These are phyloP conservation scores for Macrotyloma uniflorum DNA, from an alignment of 306 rosid species.

Conservation along the genomic window DNA sequence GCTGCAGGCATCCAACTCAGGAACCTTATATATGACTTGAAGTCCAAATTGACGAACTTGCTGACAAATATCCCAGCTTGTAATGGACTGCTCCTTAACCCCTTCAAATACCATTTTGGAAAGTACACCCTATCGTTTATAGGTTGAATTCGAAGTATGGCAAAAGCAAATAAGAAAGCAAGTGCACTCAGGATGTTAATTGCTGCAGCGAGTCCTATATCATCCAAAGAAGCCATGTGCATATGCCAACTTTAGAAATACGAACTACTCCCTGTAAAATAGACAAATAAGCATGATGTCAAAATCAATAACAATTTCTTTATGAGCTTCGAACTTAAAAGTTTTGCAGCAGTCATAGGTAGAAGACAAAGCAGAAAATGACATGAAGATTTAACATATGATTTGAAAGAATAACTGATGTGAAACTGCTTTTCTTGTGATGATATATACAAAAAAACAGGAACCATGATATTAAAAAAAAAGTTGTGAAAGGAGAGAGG, in stretches of 20 bases:
- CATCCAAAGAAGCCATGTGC: constrained; percentile 76
- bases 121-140: constrained; percentile 94
- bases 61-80: constrained; percentile 63
- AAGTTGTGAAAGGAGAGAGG: neutral
- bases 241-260: constrained; percentile 5
- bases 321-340: constrained; percentile 18
- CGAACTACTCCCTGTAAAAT: constrained; percentile 46
- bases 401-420: constrained; percentile 18
- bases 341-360: constrained; percentile 14
- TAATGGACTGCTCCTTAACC: constrained; percentile 82
- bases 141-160: constrained; percentile 89
- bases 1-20: constrained; percentile 96
- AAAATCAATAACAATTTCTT: constrained; percentile 17
- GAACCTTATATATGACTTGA: constrained; percentile 69
- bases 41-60: constrained; percentile 92
- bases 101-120: constrained; percentile 97
- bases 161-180: constrained; percentile 76
- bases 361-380: constrained; percentile 2
- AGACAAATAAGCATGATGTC: neutral
- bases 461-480: neutral
- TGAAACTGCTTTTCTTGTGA: neutral
- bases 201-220: constrained; percentile 87
- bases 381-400: constrained; percentile 6
- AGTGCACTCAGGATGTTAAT: constrained; percentile 84
- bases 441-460: neutral